A percentile compares a stretch with the other conserved stretches of the same genome.
Conservation (phyloP, 2,329 filamentous ascomycete species). For the Atkinsonella texensis region DNA sequence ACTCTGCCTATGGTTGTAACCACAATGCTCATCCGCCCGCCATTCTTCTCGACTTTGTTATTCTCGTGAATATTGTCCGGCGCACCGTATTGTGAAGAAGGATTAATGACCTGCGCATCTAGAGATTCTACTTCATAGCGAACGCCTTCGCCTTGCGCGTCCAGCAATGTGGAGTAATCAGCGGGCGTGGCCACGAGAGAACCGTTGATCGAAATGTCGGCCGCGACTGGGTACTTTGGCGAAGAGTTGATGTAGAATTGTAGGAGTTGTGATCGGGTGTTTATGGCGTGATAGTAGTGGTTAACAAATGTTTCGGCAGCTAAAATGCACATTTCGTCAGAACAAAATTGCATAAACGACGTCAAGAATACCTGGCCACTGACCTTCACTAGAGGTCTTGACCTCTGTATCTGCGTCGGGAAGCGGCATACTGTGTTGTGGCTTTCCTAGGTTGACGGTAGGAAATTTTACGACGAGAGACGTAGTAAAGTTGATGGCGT, state of each 20-base stretch:
- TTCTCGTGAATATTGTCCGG: conserved; percentile 30
- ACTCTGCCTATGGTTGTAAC: conserved; percentile 66
- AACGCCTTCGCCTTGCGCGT: conserved; percentile 44
- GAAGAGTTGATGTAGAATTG: conserved; percentile 59
- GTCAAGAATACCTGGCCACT: background rate
- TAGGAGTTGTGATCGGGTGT: conserved; percentile 47
- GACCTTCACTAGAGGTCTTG: conserved; percentile 35
- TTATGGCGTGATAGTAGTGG: conserved; percentile 64
- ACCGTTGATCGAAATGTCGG: conserved; percentile 74
- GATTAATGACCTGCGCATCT: conserved; percentile 69
- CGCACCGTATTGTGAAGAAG: conserved; percentile 47
- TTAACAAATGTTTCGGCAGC: conserved; percentile 62
- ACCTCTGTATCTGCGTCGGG: conserved; percentile 31
- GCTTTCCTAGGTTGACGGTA: background rate
- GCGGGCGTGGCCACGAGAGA: conserved; percentile 48
- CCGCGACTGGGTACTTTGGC: conserved; percentile 37
- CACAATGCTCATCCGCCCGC: conserved; percentile 53
- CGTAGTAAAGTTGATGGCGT: background rate
- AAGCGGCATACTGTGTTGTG: conserved; percentile 17
- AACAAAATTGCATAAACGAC: background rate
- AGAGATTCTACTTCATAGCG: conserved; percentile 64
- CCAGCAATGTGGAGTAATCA: conserved; percentile 57
- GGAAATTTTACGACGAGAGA: background rate
- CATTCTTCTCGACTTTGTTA: conserved; percentile 34
- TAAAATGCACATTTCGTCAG: conserved; percentile 17